A percentile compares a stretch with the other conserved stretches of the same genome.
These are phyloP conservation scores for Spatholobus suberectus DNA, from an alignment of 306 rosid genomes.

Conservation along the genomic window DNA sequence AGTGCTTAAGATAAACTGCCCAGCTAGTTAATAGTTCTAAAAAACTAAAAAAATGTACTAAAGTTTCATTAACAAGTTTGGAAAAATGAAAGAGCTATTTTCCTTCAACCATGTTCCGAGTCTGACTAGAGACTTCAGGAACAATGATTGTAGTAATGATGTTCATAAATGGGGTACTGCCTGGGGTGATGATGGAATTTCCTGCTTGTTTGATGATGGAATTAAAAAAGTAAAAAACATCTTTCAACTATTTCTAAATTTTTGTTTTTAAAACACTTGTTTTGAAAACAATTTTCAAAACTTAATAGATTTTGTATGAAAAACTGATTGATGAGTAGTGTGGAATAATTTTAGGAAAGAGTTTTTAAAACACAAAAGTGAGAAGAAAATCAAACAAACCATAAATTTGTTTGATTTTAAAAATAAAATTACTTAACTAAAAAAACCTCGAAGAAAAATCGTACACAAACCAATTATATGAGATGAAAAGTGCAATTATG, in stretches of 20 bases:
- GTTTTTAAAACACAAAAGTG: background rate
- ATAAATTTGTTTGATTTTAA: background rate
- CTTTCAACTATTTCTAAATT: background rate
- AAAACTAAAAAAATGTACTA: background rate
- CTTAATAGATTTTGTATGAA: background rate
- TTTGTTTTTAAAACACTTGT: background rate
- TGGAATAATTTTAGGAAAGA: background rate
- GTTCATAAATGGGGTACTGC: slow-evolving; percentile 31
- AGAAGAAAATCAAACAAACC: background rate
- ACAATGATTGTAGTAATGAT: slow-evolving; percentile 29
- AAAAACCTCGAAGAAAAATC: background rate
- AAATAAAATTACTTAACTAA: background rate
- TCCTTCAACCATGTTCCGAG: slow-evolving; percentile 39
- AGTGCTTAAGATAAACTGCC: too few relatives aligned
- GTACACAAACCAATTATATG: background rate
- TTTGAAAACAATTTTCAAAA: background rate
- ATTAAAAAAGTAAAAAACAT: too few relatives aligned
- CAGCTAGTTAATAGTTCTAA: background rate
- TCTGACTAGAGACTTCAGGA: slow-evolving; percentile 39
- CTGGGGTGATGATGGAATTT: slow-evolving; percentile 45
- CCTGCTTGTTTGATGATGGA: too few relatives aligned
- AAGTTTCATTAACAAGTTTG: slow-evolving; percentile 1
- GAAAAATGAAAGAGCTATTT: slow-evolving; percentile 44
- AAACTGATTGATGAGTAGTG: background rate
- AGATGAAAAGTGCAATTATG: background rate